A percentile compares a stretch with the other conserved stretches of the same genome.
Evolutionary conservation across 306 rosid species (phyloP).

Genomic region (peach (Prunus persica)): Prunus_persica_NCBIv2 NC_034015.1:17223001-17223500

Average conservation of each 20-base stretch:
- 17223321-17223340: neutral
- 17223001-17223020: conserved; percentile 42
- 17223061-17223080: neutral
- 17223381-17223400: neutral
- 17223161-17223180: neutral
- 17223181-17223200: neutral
- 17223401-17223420: neutral
- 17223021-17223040: conserved; percentile 39
- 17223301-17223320: neutral
- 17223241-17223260: neutral
- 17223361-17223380: neutral
- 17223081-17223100: neutral
- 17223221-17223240: neutral
- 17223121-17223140: neutral
- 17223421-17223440: neutral
- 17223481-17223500: neutral
- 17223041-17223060: conserved; percentile 34
- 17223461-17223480: neutral
- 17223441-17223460: neutral
- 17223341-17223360: neutral
- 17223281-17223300: neutral
- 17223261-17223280: neutral
- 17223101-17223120: neutral
- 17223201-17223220: neutral
- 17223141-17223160: neutral